Evolutionary conservation across 352 stramenopile genomes (phyloP), one percentile per base, ranked within the genome.

Genomic region (Globisporangium cederbergense): DNA sequence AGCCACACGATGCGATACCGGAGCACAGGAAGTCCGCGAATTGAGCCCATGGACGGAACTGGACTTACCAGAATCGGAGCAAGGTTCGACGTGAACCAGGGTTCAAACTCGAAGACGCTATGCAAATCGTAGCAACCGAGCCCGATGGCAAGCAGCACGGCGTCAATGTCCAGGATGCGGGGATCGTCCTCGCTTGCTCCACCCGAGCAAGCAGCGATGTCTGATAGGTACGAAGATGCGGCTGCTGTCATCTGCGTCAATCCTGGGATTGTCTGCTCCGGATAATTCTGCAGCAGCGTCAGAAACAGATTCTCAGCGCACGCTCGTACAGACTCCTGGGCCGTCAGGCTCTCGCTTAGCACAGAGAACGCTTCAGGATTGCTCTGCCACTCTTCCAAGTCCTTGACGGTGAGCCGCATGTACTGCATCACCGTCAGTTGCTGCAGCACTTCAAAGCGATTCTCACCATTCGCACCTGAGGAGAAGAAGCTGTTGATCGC

Each of bases 91-190:
- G 90, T 70, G 60, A 95, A 96, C 84, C 86, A 95, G 8, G 82
- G 88, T 67, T 95, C 86, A 68, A 96, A 96, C 20, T 95, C 86
- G 49, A 96, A 94, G 51, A 79, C 84, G 46, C 93, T 83, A 67
- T 96, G 86, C 7, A 96, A 80, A 59, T 95, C 86, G 67, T 95
- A 96, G 66, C 84, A 94, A 18, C 86, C 82, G 11, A 95, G 66
- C 2, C 88, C 88, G 50, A 93, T 83, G 30, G 86, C 86, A 25
- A 96, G 73, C 54, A 96, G 75, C 56, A 96, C 76, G 2, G 88
- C 83, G 66, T 96, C 88, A 20, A 83, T 79, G 22, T 91, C 79
- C 9, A 94, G 61, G 60, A 89, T 50, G 7, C 68, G 72, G 20
- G 52, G 54, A 36, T 84, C 74, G 52, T 79, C 67, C 3, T 25